Evolutionary conservation across 306 rosid species (phyloP).

Genomic region (Sicyos baderoa): DNA sequence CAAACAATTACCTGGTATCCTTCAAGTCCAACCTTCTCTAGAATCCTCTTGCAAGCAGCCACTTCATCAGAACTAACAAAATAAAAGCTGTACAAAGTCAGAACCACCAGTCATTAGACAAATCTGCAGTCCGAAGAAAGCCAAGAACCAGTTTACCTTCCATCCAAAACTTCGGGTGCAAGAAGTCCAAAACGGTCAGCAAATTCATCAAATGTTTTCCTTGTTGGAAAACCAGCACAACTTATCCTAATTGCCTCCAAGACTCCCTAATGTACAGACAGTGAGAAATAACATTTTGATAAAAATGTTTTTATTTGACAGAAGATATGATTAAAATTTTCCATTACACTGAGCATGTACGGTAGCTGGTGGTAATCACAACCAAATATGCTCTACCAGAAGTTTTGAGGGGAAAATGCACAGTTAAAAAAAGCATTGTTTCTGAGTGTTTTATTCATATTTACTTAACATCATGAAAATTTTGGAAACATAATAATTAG

Average conservation of each 20-base stretch:
- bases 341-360: background rate
- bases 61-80: slow-evolving; percentile 69
- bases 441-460: background rate
- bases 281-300: slow-evolving; percentile 9
- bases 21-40: slow-evolving; percentile 74
- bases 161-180: slow-evolving; percentile 79
- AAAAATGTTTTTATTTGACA: background rate
- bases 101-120: slow-evolving; percentile 21
- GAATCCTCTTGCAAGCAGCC: slow-evolving; percentile 72
- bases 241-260: slow-evolving; percentile 99
- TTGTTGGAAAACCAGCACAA: slow-evolving; percentile 98
- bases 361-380: background rate
- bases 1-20: slow-evolving; percentile 79
- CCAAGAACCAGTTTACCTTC: slow-evolving; percentile 46
- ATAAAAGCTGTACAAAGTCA: slow-evolving; percentile 24
- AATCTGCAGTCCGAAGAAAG: slow-evolving; percentile 9
- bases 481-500: background rate
- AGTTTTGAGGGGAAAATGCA: background rate
- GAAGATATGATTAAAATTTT: background rate
- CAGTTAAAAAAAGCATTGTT: slow-evolving; percentile 3
- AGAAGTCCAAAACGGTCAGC: slow-evolving; percentile 87
- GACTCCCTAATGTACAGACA: slow-evolving; percentile 56
- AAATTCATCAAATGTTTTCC: slow-evolving; percentile 87
- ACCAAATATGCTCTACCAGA: background rate
- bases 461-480: background rate